Evolutionary conservation across 129 eudicot genomes (phyloP).

Genomic region (Oenanthe sinensis): DNA sequence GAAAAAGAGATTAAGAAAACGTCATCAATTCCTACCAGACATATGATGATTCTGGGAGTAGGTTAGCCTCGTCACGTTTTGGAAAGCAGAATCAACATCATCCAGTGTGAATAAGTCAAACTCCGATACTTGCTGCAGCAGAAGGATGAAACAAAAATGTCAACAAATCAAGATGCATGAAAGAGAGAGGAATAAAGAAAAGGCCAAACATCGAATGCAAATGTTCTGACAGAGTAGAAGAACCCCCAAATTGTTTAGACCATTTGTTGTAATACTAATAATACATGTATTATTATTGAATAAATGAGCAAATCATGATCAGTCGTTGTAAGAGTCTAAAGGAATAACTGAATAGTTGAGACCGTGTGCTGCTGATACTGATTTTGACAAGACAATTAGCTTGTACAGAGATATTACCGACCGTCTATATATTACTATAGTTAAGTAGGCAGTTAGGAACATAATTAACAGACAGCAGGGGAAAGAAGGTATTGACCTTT

Average conservation of each 20-base stretch:
- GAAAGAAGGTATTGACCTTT: slow-evolving; percentile 40
- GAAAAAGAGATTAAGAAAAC: neutral
- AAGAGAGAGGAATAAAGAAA: neutral
- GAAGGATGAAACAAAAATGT: slow-evolving; percentile 9
- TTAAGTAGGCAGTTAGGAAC: too few species aligned
- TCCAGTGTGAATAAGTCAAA: slow-evolving; percentile 92
- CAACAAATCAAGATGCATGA: slow-evolving; percentile 3
- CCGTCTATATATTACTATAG: too few species aligned
- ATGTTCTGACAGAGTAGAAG: neutral
- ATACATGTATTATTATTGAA: neutral
- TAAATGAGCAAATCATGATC: neutral
- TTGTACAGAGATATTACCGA: too few species aligned
- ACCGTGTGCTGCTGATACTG: too few species aligned
- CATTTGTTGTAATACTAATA: neutral
- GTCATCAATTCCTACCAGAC: slow-evolving; percentile 50
- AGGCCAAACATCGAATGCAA: neutral
- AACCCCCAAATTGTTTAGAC: neutral
- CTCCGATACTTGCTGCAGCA: slow-evolving; percentile 89
- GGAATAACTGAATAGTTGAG: neutral
- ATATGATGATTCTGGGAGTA: slow-evolving; percentile 89
- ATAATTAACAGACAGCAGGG: too few species aligned
- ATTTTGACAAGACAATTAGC: too few species aligned
- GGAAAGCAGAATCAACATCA: slow-evolving; percentile 92
- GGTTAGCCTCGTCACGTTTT: slow-evolving; percentile 72
- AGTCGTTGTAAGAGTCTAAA: neutral